phyloP scores from a whole-genome alignment of 192 early-diverging fungal species.

The Coemansia sp. region DNA sequence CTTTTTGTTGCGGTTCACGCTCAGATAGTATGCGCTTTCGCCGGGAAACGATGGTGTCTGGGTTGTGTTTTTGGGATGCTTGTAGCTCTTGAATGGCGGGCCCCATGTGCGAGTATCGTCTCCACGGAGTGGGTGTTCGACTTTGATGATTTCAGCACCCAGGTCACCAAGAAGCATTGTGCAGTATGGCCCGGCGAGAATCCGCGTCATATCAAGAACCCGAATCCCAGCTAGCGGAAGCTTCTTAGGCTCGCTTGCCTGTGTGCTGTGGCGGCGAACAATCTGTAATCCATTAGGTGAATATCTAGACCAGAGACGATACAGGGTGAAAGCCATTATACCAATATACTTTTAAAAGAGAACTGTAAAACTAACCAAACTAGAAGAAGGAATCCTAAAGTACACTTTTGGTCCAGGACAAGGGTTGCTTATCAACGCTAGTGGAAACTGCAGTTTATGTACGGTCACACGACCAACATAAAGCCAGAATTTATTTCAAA shows the following conservation, averaged over 20 bases:
- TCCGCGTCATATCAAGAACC: conserved; percentile 71
- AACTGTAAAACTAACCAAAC: neutral
- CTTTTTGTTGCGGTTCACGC: conserved; percentile 90
- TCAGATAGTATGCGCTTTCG: conserved; percentile 88
- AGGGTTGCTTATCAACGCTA: too few species aligned
- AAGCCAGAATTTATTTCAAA: neutral
- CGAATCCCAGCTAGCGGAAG: conserved; percentile 66
- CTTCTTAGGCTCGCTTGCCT: neutral
- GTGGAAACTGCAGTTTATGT: too few species aligned
- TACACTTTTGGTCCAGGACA: neutral
- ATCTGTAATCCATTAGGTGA: neutral
- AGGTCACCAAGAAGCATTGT: conserved; percentile 77
- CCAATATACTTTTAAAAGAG: neutral
- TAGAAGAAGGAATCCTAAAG: neutral
- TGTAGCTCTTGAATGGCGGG: conserved; percentile 54
- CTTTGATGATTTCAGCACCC: conserved; percentile 88
- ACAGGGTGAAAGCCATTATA: too few species aligned
- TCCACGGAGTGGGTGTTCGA: conserved; percentile 78
- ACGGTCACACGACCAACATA: neutral
- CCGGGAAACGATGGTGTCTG: conserved; percentile 43
- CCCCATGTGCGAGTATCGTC: conserved; percentile 93
- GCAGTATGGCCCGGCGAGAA: conserved; percentile 78
- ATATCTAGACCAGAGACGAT: too few species aligned
- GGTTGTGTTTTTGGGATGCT: neutral
- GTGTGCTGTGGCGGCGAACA: conserved; percentile 6